These are phyloP conservation scores for Firmiana major DNA, from an alignment of 345 rosid species.

Conservation along the genomic window DNA sequence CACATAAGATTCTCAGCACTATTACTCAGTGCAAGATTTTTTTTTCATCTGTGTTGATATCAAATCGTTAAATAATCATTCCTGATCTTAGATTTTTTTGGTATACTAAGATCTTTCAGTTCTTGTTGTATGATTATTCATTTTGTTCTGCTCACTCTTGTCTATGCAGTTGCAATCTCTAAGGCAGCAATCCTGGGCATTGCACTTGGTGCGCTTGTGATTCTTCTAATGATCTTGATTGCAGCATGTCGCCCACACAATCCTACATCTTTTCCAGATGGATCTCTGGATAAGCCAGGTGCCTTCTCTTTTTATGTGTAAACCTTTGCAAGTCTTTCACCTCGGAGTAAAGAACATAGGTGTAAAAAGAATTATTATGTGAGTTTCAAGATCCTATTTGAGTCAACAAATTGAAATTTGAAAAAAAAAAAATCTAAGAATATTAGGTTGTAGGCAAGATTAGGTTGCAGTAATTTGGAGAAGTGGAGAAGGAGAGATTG, in stretches of 20 bases:
- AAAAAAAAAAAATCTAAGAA: no score
- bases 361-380: neutral
- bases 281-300: conserved; percentile 92
- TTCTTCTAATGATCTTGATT: conserved; percentile 80
- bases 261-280: conserved; percentile 56
- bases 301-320: neutral
- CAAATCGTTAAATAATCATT: neutral
- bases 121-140: neutral
- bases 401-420: neutral
- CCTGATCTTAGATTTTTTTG: neutral
- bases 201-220: conserved; percentile 74
- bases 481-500: neutral
- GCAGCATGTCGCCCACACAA: conserved; percentile 77
- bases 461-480: neutral
- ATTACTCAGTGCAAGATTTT: neutral
- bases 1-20: neutral
- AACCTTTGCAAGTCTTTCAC: neutral
- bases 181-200: conserved; percentile 93
- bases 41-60: neutral
- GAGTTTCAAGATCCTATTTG: neutral
- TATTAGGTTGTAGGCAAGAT: neutral
- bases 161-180: conserved; percentile 60
- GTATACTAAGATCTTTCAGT: neutral
- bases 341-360: neutral
- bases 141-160: neutral